Evolutionary conservation across 768 basidiomycete genomes (phyloP), one percentile per base, ranked within the genome.

Genomic region (Termitomyces sp.): DNA sequence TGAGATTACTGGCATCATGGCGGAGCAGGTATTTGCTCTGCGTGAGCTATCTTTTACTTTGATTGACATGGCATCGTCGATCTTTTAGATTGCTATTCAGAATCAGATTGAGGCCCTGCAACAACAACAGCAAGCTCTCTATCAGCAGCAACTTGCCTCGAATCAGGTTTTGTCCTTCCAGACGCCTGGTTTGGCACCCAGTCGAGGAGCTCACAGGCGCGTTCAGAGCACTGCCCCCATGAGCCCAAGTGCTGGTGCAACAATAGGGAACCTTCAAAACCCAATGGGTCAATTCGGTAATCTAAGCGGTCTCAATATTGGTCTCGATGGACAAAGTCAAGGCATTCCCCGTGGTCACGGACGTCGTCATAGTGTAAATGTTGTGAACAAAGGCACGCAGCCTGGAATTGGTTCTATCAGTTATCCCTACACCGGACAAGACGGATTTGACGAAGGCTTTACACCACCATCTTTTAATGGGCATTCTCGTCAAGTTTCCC

Each of bases 1-100:
- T 51, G 93, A 96, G 67, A 84, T 94, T 55, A 83, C 82, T 35
- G 90, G 90, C 26, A 89, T 95, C 55, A 94, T 98, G 92, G 93
- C 93, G 6, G 94, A 98, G 71, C 96, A 98, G 82, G 94, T 92
- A 85, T 82, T 33, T 26, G 46, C n/a, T 55, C 51, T 38, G 41
- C 38, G 1, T 37, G 45, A 40, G 50, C 54, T 21, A 60, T 54
- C 37, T 54, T 57, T n/a, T 47, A 26, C n/a, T 21, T 28, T 12
- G 38, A 40, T 15, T 45, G 43, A 58, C 48, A 28, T 42, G 17
- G 3, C 17, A 46, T 28, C 14, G n/a, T 26, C 19, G 59, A 44
- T 44, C 2, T 31, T 61, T 37, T 66, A 92, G 90, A 90, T 95
- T 66, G 91, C 91, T 45, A 67, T 96, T 55, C 94, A 95, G 72